Percentiles rank a stretch among this genome's conserved stretches.
phyloP scores from a whole-genome alignment of 1,284 basidiomycete genomes.

The Malassezia psittaci region DNA sequence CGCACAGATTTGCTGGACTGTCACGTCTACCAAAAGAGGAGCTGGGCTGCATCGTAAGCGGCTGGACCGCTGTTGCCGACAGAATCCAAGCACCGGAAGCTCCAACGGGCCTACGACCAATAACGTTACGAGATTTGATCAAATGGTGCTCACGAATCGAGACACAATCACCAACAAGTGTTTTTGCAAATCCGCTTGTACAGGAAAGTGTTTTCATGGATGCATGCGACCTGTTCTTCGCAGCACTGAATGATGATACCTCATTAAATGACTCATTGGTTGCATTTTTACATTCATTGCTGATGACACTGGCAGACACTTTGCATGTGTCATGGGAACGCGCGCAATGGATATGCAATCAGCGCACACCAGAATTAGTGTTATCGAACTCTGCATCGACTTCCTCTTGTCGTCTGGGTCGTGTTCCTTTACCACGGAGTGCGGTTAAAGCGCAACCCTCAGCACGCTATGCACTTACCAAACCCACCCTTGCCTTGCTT shows the following conservation, averaged over 20 bases:
- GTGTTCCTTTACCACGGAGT: slow-evolving; percentile 3
- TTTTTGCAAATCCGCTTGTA: slow-evolving; percentile 59
- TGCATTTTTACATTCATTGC: slow-evolving; percentile 17
- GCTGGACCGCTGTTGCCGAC: slow-evolving; percentile 24
- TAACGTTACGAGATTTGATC: slow-evolving; percentile 72
- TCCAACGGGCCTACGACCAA: not conserved
- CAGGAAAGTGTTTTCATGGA: slow-evolving; percentile 86
- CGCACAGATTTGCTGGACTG: slow-evolving; percentile 22
- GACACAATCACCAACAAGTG: slow-evolving; percentile 1
- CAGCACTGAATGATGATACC: slow-evolving; percentile 49
- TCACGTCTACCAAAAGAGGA: slow-evolving; percentile 14
- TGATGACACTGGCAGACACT: slow-evolving; percentile 25
- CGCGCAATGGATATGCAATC: slow-evolving; percentile 29
- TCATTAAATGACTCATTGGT: not conserved
- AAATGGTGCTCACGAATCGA: slow-evolving; percentile 74
- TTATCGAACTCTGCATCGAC: not conserved
- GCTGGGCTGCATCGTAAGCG: slow-evolving; percentile 25
- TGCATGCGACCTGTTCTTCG: slow-evolving; percentile 85
- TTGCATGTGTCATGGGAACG: slow-evolving; percentile 33
- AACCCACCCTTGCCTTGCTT: slow-evolving; percentile 69
- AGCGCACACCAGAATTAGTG: slow-evolving; percentile 31
- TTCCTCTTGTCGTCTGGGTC: slow-evolving; percentile 2
- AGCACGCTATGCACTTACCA: slow-evolving; percentile 68
- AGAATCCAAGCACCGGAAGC: not conserved
- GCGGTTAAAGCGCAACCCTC: slow-evolving; percentile 22